Conservation (phyloP, 2,329 filamentous ascomycete genomes). For the Ophiostoma populinum region DNA sequence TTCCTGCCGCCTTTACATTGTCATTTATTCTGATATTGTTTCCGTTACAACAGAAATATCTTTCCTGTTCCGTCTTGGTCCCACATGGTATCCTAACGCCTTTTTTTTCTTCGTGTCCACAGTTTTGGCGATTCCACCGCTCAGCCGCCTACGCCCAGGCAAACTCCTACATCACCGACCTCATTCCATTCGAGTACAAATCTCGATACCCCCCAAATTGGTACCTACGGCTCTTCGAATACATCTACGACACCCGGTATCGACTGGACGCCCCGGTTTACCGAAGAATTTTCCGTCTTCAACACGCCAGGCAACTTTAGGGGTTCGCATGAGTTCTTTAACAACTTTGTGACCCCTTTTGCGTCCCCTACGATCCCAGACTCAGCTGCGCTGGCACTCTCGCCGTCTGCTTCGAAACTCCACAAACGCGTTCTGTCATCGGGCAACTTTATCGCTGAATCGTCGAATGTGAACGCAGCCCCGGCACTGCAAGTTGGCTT, state of each 20-base stretch:
- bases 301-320: conserved; percentile 43
- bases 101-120: conserved; percentile 13
- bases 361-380: conserved; percentile 15
- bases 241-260: conserved; percentile 6
- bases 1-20: no score
- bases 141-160: conserved; percentile 40
- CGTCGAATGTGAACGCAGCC: no score
- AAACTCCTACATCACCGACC: conserved; percentile 34
- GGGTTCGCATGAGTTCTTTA: conserved; percentile 26
- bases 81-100: no score
- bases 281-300: conserved; percentile 49
- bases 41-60: no score
- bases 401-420: no score
- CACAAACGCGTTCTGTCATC: no score
- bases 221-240: conserved; percentile 9
- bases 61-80: no score
- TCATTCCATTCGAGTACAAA: conserved; percentile 33
- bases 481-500: no score
- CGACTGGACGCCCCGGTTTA: conserved; percentile 43
- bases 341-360: conserved; percentile 23
- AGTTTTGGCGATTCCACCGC: conserved; percentile 49
- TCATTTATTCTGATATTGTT: no score
- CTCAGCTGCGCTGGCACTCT: background rate
- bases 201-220: conserved; percentile 38
- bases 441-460: no score